Percentiles rank a stretch among this genome's conserved stretches.
Evolutionary conservation across 106 monocot species (phyloP).

Genomic region (Chionographis japonica): DNA sequence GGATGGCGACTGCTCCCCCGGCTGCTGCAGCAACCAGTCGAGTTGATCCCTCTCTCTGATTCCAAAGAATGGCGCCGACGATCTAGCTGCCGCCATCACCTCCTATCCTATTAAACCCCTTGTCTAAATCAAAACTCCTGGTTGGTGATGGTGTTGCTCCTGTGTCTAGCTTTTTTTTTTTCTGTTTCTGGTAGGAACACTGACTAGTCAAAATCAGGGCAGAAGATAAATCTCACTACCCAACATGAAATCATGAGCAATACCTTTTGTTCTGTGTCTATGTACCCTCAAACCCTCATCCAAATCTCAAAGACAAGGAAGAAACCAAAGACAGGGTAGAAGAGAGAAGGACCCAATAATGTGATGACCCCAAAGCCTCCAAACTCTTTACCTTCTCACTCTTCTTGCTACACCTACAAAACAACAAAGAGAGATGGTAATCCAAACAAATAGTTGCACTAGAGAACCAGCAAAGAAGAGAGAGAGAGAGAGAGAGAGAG

Average conservation of each 20-base stretch:
- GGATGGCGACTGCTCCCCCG: not conserved
- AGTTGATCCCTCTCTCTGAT: constrained; percentile 20
- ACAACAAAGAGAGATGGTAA: not conserved
- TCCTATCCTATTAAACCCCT: too few species aligned
- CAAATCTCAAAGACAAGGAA: not conserved
- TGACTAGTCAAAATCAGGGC: constrained; percentile 14
- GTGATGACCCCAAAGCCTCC: not conserved
- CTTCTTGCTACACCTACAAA: not conserved
- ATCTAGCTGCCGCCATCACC: constrained; percentile 7
- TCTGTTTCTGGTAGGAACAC: not conserved
- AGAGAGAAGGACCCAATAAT: not conserved
- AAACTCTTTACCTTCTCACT: not conserved
- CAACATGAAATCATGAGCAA: constrained; percentile 1
- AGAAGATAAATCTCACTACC: constrained; percentile 8
- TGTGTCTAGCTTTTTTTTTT: not conserved
- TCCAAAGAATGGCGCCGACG: constrained; percentile 22
- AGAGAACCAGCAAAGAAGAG: not conserved
- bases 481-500: not conserved
- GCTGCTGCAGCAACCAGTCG: constrained; percentile 1
- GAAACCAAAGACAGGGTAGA: constrained; percentile 2
- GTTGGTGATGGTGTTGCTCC: too few species aligned
- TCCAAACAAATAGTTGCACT: constrained; percentile 7
- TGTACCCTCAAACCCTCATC: not conserved
- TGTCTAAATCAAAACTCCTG: too few species aligned
- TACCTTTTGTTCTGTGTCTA: constrained; percentile 1